Base-by-base conservation (phyloP, 192 early-diverging fungal species). In the Funneliformis geosporum region DNA sequence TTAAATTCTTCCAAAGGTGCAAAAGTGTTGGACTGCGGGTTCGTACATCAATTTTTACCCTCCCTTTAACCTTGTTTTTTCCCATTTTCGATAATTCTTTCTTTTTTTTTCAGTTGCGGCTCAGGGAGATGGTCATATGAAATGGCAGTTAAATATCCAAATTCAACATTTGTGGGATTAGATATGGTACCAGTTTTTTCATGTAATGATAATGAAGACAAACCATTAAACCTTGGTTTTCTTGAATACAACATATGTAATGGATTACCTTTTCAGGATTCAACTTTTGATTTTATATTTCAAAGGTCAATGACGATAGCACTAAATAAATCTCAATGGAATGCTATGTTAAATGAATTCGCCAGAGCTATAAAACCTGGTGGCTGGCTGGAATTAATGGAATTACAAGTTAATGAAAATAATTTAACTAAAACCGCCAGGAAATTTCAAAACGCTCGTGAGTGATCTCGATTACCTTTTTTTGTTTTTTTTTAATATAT, bases 341-440 rank as follows among this genome's bases (percentile, higher is more conserved):
- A 66, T 18, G 16, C 18, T 5, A 55, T 55, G 14, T 55, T 55
- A 55, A 55, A 55, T 1, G 84, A 84, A 40, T 69, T 82, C 42
- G 68, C 82, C n/a, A 43, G 84, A 65, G 80, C 82, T 18, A 82
- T 81, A 18, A 84, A 82, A 73, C 82, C 76, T 39, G 78, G 38
- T 16, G 84, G 84, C 11, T 84, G 84, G 84, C 71, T 84, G 12
- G 84, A 84, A 40, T 82, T 84, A 60, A 78, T 85, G 18, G 84
- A 85, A 33, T 74, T 84, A 80, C 74, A 82, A 44, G 8, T 55
- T 55, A 55, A 18, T 55, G 50, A 55, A 1, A 55, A 18, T 55
- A 18, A 4, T 18, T 55, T 55, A 3, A 55, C 50, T 55, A 55
- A 16, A 55, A 55, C 50, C 5, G 50, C 50, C 14, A 55, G 5